Evolutionary conservation across 176 grass and related monocot species (phyloP).

Genomic region (Juncus effusus): DNA sequence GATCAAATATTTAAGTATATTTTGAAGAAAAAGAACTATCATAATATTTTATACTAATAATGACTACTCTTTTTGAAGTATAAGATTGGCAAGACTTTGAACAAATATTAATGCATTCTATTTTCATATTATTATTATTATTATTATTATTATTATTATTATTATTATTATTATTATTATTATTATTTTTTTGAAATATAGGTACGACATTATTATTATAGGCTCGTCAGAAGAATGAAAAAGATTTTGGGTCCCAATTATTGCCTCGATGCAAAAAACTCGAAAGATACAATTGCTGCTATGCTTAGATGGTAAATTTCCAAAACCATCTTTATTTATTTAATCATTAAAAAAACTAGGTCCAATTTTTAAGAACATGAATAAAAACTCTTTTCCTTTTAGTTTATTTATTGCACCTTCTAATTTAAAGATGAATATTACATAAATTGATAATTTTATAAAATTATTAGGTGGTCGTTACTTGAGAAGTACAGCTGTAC

Average conservation of each 20-base stretch:
- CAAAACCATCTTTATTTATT: slow-evolving; percentile 14
- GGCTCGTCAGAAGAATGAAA: slow-evolving; percentile 94
- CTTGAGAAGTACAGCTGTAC: slow-evolving; percentile 98
- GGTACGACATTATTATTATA: slow-evolving; percentile 99
- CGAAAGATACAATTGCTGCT: slow-evolving; percentile 96
- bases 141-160: too few species aligned
- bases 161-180: background rate
- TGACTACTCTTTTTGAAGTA: too few species aligned
- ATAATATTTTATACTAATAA: background rate
- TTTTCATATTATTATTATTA: too few species aligned
- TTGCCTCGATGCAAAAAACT: slow-evolving; percentile 95
- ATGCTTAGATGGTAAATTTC: slow-evolving; percentile 95
- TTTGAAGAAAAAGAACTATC: background rate
- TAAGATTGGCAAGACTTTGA: too few species aligned
- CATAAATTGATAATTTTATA: slow-evolving; percentile 31
- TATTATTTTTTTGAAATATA: slow-evolving; percentile 32
- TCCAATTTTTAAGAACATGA: too few species aligned
- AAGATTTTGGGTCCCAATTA: slow-evolving; percentile 89
- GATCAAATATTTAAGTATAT: background rate
- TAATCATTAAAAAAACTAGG: too few species aligned
- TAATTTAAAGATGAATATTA: background rate
- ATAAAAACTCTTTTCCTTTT: too few species aligned
- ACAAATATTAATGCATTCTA: too few species aligned
- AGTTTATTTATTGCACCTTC: too few species aligned
- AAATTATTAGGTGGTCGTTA: slow-evolving; percentile 83